Conservation (phyloP, 2,329 filamentous ascomycete genomes). For the Colletotrichum noveboracense region DNA sequence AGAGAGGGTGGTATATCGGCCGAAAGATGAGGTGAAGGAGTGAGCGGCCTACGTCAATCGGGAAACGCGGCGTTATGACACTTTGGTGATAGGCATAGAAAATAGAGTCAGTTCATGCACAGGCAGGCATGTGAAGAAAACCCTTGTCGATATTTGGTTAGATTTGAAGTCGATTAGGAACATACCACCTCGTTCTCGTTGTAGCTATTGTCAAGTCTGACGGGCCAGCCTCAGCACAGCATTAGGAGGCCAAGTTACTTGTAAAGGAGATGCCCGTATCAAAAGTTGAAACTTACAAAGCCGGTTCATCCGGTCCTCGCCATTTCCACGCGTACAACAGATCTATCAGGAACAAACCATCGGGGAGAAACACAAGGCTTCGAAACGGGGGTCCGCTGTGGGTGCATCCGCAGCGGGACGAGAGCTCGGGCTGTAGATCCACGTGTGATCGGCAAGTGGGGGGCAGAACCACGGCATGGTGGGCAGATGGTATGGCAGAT, state of each 20-base stretch:
- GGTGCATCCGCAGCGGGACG: background rate
- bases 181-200: background rate
- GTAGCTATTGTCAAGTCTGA: background rate
- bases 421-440: background rate
- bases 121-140: background rate
- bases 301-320: background rate
- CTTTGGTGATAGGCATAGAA: background rate
- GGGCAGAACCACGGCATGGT: background rate
- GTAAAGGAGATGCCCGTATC: no score
- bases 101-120: background rate
- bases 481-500: background rate
- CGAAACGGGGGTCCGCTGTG: background rate
- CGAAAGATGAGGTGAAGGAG: background rate
- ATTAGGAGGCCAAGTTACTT: no score
- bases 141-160: background rate
- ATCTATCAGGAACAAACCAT: background rate
- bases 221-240: no score
- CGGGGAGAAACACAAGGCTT: background rate
- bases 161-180: background rate
- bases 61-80: background rate
- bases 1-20: slow-evolving; percentile 7
- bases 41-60: background rate
- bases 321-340: background rate
- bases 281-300: no score
- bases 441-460: background rate